phyloP scores from a whole-genome alignment of 75 land plant species.

The Picea glauca region DNA sequence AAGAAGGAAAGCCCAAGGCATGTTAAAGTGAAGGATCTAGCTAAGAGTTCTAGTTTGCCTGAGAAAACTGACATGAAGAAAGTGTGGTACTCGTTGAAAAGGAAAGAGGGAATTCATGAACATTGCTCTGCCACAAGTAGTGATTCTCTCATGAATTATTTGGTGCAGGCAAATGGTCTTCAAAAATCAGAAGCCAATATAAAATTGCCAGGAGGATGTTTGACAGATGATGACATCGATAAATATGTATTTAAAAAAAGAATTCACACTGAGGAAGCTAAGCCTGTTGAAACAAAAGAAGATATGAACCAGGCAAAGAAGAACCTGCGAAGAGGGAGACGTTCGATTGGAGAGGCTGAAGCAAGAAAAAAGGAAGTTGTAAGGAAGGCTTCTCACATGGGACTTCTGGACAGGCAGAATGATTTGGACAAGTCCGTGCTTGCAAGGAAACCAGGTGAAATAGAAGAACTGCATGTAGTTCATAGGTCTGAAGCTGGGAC shows the following conservation, averaged over 20 bases:
- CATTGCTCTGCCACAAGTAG: background rate
- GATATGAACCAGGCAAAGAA: background rate
- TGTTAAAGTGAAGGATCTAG: background rate
- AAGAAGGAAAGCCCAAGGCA: background rate
- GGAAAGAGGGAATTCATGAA: background rate
- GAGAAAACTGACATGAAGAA: background rate
- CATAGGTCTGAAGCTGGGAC: background rate
- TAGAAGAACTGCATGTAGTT: background rate
- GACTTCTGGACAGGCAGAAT: background rate
- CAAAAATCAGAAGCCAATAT: background rate
- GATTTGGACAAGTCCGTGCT: background rate
- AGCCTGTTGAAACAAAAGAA: background rate
- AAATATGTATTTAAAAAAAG: constrained; percentile 1
- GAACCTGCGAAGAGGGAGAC: background rate
- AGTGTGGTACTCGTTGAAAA: background rate
- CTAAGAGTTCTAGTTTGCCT: background rate
- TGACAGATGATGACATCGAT: background rate
- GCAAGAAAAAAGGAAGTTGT: constrained; percentile 5
- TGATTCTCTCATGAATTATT: background rate
- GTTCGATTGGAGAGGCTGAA: background rate
- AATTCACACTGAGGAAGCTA: background rate
- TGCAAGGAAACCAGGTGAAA: background rate
- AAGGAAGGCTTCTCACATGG: constrained; percentile 3
- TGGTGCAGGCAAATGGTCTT: background rate
- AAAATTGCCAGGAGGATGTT: background rate